Evolutionary conservation across 1,139 yeast species (phyloP), one percentile per base, ranked within the genome.

Genomic region (Candida labiduridarum): DNA sequence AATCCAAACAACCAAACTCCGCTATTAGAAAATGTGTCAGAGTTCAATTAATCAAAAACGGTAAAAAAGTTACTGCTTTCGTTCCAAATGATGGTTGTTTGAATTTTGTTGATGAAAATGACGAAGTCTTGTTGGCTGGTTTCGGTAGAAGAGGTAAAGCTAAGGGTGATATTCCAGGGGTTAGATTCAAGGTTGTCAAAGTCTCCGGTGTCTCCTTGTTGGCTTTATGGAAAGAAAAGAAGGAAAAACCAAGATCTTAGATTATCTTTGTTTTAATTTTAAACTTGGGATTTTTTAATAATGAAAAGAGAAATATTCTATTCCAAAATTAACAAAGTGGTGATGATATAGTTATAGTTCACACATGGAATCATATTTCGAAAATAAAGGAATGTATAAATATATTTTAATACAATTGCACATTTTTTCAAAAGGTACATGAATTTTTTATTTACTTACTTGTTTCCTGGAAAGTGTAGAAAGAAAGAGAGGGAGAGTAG

Each of bases 121-220:
- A 94, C 83, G 98, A 94, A 82, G 99, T 94, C 69, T 85, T 94
- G 74, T 84, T 94, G 71, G 98, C 99, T 71, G 99, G 99, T 86
- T 95, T 95, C 90, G 99, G 99, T 89, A 91, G 99, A 85, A 94
- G 96, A 88, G 99, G 99, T 85, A 94, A 94, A 88, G 99, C 99
- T 78, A 95, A 95, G 96, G 99, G 99, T 87, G 99, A 94, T 91
- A 92, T 94, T 76, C 99, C 99, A 81, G 99, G 99, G 89, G 99
- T 94, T 77, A 92, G 99, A 88, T 94, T 94, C 90, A 94, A 94
- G 90, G 98, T 94, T 78, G 99, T 95, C 78, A 95, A 95, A 87
- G 99, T 95, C 69, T 90, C 99, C 69, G 99, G 99, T 89, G 99
- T 95, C 74, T 94, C 99, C 70, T 87, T 95, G 80, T 86, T 92